Conservation (phyloP, 345 rosid genomes). For the Lagerstroemia speciosa region DNA sequence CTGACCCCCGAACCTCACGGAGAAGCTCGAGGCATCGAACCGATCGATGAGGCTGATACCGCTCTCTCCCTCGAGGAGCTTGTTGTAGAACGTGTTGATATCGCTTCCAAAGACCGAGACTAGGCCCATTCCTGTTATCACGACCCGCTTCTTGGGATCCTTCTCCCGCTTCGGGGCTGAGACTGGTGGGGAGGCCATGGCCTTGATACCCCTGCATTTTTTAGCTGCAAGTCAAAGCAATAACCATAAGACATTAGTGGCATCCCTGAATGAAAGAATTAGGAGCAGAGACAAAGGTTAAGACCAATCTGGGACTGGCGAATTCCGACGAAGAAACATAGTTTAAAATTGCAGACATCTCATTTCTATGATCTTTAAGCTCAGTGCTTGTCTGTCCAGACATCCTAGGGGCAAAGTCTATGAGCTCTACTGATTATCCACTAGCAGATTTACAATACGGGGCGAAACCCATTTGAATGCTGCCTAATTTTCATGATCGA, state of each 20-base stretch:
- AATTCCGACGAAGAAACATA: too few species aligned
- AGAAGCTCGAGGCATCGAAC: conserved; percentile 47
- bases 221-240: background rate
- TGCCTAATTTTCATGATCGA: background rate
- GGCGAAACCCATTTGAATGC: background rate
- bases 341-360: too few species aligned
- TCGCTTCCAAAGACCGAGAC: conserved; percentile 49
- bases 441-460: background rate
- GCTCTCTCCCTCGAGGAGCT: conserved; percentile 57
- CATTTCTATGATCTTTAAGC: too few species aligned
- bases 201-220: conserved; percentile 32
- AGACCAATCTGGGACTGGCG: background rate
- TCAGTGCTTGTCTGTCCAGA: too few species aligned
- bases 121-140: conserved; percentile 63
- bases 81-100: conserved; percentile 33
- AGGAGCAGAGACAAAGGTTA: background rate
- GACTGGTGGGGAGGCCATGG: conserved; percentile 33
- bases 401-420: background rate
- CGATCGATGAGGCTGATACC: conserved; percentile 53
- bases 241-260: background rate
- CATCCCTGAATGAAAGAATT: background rate
- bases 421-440: background rate
- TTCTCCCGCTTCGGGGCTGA: conserved; percentile 47
- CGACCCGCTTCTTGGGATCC: conserved; percentile 45
- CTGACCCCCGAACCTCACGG: conserved; percentile 58